These are phyloP conservation scores for Thielaviopsis cerberus DNA, from an alignment of 2,329 filamentous ascomycete genomes.

Conservation along the genomic window DNA sequence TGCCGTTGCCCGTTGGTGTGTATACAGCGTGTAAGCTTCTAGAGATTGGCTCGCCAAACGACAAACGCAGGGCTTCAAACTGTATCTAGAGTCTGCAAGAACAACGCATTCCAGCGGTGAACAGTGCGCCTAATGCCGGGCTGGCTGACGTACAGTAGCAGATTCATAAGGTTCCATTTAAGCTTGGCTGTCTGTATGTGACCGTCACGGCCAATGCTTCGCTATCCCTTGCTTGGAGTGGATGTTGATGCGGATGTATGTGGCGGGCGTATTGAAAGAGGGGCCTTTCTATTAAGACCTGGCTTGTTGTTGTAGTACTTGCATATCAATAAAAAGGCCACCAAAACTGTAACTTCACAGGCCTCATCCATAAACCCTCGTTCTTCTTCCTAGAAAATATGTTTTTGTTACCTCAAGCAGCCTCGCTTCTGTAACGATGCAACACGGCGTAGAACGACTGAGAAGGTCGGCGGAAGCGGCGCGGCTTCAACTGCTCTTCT, in stretches of 20 bases:
- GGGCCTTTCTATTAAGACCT: background rate
- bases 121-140: background rate
- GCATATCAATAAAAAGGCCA: background rate
- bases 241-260: no score
- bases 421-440: background rate
- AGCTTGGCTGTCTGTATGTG: no score
- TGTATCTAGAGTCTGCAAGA: background rate
- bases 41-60: background rate
- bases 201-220: background rate
- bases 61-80: background rate
- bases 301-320: background rate
- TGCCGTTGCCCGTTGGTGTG: background rate
- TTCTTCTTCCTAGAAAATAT: no score
- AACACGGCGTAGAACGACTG: background rate
- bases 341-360: background rate
- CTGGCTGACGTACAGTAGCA: background rate
- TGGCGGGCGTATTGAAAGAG: background rate
- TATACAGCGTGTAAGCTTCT: background rate
- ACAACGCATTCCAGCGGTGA: background rate
- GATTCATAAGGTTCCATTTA: background rate
- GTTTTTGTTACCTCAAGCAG: no score
- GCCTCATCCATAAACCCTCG: no score
- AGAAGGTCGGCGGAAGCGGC: background rate
- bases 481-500: background rate
- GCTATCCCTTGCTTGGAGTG: background rate